These are phyloP conservation scores for Botrytis aclada DNA, from an alignment of 2,329 filamentous ascomycete species.

Conservation along the genomic window DNA sequence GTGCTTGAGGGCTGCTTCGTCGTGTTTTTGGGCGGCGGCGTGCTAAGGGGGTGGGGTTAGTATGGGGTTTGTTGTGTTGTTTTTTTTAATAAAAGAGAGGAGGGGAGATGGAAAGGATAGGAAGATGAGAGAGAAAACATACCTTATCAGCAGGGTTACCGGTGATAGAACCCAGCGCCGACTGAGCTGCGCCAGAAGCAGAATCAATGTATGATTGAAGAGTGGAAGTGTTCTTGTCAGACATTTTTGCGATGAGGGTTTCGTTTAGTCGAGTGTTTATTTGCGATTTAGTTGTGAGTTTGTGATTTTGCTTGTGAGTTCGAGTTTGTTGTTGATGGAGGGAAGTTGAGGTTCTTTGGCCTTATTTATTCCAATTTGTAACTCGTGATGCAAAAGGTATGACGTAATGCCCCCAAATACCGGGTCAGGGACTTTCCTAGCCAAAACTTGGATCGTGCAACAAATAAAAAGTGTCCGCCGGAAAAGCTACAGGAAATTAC, in stretches of 20 bases:
- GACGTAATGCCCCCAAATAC: background rate
- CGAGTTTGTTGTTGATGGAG: background rate
- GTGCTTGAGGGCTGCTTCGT: constrained; percentile 63
- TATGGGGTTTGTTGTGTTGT: constrained; percentile 14
- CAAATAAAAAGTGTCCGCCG: background rate
- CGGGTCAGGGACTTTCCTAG: background rate
- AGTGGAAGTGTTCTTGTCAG: constrained; percentile 62
- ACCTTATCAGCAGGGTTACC: constrained; percentile 61
- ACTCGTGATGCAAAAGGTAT: background rate
- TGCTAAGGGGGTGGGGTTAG: constrained; percentile 13
- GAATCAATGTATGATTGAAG: constrained; percentile 74
- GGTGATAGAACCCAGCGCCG: constrained; percentile 66
- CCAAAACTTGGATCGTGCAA: background rate
- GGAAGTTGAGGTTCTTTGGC: background rate
- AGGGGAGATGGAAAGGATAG: background rate
- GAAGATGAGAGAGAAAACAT: constrained; percentile 44
- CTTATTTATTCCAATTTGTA: background rate
- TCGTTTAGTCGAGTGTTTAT: constrained; percentile 8
- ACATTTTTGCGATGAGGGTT: constrained; percentile 40
- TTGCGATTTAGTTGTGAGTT: background rate
- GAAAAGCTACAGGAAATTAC: no score
- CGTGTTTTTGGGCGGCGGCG: constrained; percentile 51
- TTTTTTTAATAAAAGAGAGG: background rate
- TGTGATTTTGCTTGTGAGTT: no score
- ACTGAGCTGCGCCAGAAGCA: constrained; percentile 70